Percentiles rank a stretch among this genome's conserved stretches.
Evolutionary conservation across 768 basidiomycete genomes (phyloP).

Genomic region (Nidularia sp.): DNA sequence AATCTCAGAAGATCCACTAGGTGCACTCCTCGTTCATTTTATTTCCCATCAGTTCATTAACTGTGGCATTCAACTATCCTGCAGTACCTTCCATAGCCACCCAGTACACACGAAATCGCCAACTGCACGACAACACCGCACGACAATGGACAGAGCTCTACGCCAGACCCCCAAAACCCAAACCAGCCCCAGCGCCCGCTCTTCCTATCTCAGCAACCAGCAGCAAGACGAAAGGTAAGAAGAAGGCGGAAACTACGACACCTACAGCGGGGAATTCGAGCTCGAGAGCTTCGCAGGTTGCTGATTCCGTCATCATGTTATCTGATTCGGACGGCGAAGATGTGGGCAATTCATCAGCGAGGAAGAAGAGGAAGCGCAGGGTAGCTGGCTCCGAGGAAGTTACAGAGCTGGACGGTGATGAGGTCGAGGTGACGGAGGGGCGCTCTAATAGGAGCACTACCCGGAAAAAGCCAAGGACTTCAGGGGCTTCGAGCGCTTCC

Average conservation of each 20-base stretch:
- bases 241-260: not conserved
- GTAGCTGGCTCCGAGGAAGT: not conserved
- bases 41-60: not conserved
- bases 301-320: constrained; percentile 18
- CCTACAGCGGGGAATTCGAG: not conserved
- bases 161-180: constrained; percentile 46
- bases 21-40: constrained; percentile 26
- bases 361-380: constrained; percentile 1
- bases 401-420: constrained; percentile 1
- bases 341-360: constrained; percentile 5
- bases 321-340: constrained; percentile 25
- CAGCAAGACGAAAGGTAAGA: constrained; percentile 22
- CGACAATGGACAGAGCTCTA: constrained; percentile 74
- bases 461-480: no score
- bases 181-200: constrained; percentile 18
- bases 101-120: constrained; percentile 61
- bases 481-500: no score
- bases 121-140: constrained; percentile 72
- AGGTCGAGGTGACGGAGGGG: not conserved
- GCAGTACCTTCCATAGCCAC: constrained; percentile 70
- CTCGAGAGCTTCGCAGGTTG: not conserved
- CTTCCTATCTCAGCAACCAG: constrained; percentile 14
- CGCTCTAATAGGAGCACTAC: no score
- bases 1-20: constrained; percentile 62
- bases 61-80: not conserved